Percentiles rank a stretch among this genome's conserved stretches.
Conservation (phyloP, 129 eudicot species). For the Heracleum sosnowskyi region DNA sequence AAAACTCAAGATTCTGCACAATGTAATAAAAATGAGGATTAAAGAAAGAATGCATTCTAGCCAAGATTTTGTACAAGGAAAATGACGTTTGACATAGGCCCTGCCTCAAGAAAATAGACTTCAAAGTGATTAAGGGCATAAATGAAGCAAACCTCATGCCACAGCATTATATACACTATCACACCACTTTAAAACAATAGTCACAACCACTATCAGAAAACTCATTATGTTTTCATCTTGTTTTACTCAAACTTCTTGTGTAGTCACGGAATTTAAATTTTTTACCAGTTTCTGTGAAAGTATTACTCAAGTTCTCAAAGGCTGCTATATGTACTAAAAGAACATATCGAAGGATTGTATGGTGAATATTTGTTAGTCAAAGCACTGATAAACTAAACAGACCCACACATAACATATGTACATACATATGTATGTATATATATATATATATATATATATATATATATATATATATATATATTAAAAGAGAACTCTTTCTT, state of each 20-base stretch:
- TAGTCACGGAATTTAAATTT: too few relatives aligned
- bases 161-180: not conserved
- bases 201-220: not conserved
- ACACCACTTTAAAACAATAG: not conserved
- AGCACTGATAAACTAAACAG: not conserved
- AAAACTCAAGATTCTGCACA: constrained; percentile 46
- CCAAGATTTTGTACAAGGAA: not conserved
- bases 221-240: not conserved
- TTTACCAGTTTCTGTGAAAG: not conserved
- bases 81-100: not conserved
- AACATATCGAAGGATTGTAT: not conserved
- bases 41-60: not conserved
- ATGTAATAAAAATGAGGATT: constrained; percentile 7
- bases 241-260: not conserved
- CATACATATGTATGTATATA: too few relatives aligned
- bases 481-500: too few relatives aligned
- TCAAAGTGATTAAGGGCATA: not conserved
- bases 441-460: too few relatives aligned
- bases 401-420: not conserved
- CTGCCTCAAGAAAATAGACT: not conserved
- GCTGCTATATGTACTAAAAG: not conserved
- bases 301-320: not conserved
- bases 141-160: not conserved
- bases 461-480: too few relatives aligned
- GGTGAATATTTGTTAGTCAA: not conserved